These are phyloP conservation scores for Selenicereus undatus DNA, from an alignment of 148 eudicot genomes.

Conservation along the genomic window DNA sequence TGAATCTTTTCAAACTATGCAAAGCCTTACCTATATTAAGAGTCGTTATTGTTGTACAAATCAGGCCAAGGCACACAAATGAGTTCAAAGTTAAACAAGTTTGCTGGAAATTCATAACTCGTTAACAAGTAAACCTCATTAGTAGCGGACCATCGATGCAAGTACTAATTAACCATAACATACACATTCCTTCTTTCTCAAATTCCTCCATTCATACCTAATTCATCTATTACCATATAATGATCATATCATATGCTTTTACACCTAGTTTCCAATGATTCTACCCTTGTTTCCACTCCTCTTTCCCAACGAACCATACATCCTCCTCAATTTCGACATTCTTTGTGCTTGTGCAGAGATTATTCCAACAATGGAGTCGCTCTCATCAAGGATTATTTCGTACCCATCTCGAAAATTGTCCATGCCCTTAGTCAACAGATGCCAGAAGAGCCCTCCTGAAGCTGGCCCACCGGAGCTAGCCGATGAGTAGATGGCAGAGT, in stretches of 20 bases:
- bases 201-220: not conserved
- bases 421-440: conserved; percentile 45
- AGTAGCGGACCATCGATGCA: too few species aligned
- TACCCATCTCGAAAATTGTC: conserved; percentile 54
- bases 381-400: conserved; percentile 40
- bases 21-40: too few species aligned
- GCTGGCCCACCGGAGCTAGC: conserved; percentile 53
- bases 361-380: conserved; percentile 32
- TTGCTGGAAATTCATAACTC: too few species aligned
- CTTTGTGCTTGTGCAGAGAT: conserved; percentile 39
- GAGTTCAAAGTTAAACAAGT: too few species aligned
- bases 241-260: not conserved
- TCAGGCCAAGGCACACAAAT: too few species aligned
- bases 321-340: conserved; percentile 20
- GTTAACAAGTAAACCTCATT: too few species aligned
- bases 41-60: too few species aligned
- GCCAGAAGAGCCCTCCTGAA: conserved; percentile 73
- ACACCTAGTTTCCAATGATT: not conserved
- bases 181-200: not conserved
- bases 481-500: conserved; percentile 38
- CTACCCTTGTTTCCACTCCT: not conserved
- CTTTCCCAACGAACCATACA: not conserved
- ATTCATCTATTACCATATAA: not conserved
- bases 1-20: too few species aligned
- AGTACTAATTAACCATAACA: too few species aligned